A percentile compares a stretch with the other conserved stretches of the same genome.
Evolutionary conservation across 2,329 filamentous ascomycete genomes (phyloP).

Genomic region (Hansfordia pulvinata): DNA sequence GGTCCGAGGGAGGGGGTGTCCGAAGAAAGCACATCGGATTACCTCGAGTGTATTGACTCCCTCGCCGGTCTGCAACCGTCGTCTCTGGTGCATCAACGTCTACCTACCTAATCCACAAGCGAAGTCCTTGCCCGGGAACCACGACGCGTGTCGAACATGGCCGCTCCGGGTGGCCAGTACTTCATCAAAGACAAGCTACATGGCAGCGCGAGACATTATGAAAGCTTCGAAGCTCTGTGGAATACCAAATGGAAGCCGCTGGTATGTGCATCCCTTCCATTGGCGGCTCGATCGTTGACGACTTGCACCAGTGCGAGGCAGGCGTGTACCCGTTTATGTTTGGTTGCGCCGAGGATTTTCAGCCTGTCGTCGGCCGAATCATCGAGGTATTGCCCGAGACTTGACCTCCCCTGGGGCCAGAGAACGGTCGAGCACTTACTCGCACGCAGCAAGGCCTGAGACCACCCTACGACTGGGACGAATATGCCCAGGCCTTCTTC

Average conservation of each 20-base stretch:
- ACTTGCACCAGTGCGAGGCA: constrained; percentile 11
- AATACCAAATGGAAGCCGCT: constrained; percentile 15
- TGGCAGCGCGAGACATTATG: constrained; percentile 10
- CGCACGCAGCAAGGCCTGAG: constrained; percentile 8
- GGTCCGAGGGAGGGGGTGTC: too few species aligned
- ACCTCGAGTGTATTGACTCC: too few species aligned
- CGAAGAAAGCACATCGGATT: too few species aligned
- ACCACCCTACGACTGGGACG: constrained; percentile 18
- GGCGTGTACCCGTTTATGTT: constrained; percentile 23
- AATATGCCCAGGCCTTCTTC: constrained; percentile 20
- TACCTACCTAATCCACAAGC: too few species aligned
- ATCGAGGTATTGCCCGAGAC: constrained; percentile 5
- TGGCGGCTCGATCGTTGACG: constrained; percentile 1
- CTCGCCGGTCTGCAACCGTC: too few species aligned
- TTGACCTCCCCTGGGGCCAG: too few species aligned
- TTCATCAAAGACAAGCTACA: constrained; percentile 14
- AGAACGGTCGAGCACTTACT: too few species aligned
- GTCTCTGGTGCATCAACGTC: too few species aligned
- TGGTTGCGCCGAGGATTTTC: constrained; percentile 15
- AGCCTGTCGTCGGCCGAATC: constrained; percentile 16
- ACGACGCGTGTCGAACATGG: constrained; percentile 9
- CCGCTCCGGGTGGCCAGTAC: constrained; percentile 11
- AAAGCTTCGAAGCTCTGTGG: constrained; percentile 14
- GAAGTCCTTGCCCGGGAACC: too few species aligned
- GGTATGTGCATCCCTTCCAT: constrained; percentile 4